These are phyloP conservation scores for Vitellaria paradoxa DNA, from an alignment of 179 eudicot species.

Conservation along the genomic window DNA sequence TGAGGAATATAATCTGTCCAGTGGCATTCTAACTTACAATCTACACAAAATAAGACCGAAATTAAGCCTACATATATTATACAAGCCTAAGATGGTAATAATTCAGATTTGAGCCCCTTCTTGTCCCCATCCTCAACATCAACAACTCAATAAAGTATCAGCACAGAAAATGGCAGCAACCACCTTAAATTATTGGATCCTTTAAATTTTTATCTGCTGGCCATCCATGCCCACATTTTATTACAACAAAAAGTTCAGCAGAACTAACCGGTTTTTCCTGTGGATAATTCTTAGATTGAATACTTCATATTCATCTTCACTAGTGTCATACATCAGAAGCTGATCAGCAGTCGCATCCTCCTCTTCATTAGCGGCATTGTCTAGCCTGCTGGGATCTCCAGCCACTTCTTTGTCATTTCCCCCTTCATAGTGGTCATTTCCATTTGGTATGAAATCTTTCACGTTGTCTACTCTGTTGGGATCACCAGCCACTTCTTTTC, in stretches of 20 bases:
- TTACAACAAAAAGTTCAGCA: background rate
- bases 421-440: constrained; percentile 9
- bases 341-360: constrained; percentile 45
- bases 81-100: too few relatives aligned
- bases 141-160: background rate
- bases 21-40: too few relatives aligned
- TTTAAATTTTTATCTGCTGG: background rate
- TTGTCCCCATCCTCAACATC: too few relatives aligned
- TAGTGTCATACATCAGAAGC: constrained; percentile 38
- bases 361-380: constrained; percentile 38
- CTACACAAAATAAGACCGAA: too few relatives aligned
- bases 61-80: too few relatives aligned
- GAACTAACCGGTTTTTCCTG: constrained; percentile 62
- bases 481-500: constrained; percentile 11
- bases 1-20: background rate
- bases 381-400: constrained; percentile 31
- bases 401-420: constrained; percentile 22
- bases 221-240: background rate
- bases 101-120: too few relatives aligned
- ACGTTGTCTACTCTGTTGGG: background rate
- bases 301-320: constrained; percentile 73
- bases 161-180: background rate
- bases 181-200: background rate
- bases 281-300: constrained; percentile 67
- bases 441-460: constrained; percentile 6